Evolutionary conservation across 2,329 filamentous ascomycete species (phyloP).

Genomic region (Whalleya microplaca): DNA sequence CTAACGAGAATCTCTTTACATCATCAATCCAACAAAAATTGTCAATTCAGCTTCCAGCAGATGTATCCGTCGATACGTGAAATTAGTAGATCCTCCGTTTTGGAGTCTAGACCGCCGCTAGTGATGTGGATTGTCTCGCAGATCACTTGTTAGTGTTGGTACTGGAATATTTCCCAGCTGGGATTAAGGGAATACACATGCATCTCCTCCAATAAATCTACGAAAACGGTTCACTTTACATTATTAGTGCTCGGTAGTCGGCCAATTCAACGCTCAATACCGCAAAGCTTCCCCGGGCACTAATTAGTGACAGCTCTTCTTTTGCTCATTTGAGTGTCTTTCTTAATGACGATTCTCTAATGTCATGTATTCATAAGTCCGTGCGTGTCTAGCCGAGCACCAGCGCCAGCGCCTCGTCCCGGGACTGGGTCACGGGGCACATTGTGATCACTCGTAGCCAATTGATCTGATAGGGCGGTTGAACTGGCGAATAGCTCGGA

Average conservation of each 20-base stretch:
- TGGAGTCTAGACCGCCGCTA: not conserved
- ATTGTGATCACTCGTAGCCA: not conserved
- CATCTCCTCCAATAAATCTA: not conserved
- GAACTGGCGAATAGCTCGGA: not conserved
- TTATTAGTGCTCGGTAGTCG: not conserved
- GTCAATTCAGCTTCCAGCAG: not conserved
- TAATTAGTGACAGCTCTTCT: not conserved
- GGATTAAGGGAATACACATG: not conserved
- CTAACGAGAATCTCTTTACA: not conserved
- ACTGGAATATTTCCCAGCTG: not conserved
- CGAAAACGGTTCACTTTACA: too few relatives aligned
- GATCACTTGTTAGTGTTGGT: not conserved
- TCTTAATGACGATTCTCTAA: not conserved
- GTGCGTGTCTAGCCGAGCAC: not conserved
- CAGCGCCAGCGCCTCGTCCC: not conserved
- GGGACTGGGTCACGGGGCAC: not conserved
- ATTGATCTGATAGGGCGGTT: not conserved
- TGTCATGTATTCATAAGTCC: not conserved
- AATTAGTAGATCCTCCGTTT: not conserved
- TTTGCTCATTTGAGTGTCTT: too few relatives aligned
- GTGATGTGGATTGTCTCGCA: not conserved
- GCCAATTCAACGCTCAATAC: not conserved
- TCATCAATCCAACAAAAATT: not conserved
- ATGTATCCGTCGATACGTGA: not conserved
- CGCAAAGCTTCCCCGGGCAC: not conserved